phyloP scores from a whole-genome alignment of 352 stramenopile genomes.

The Phytophthora cactorum region DNA sequence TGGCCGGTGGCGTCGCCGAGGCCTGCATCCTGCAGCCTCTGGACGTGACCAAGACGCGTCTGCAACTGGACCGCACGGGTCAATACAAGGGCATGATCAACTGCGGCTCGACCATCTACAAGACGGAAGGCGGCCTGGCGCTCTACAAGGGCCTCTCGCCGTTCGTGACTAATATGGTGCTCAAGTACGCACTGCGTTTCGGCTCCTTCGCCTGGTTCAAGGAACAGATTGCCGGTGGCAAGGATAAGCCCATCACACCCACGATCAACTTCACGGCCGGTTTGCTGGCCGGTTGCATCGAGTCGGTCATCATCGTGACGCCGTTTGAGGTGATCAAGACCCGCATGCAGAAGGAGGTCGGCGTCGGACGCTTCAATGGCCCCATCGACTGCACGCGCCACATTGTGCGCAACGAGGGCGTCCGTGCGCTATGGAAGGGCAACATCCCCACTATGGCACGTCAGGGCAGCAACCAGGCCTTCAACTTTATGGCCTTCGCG shows the following conservation, averaged over 20 bases:
- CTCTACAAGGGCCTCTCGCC: conserved; percentile 89
- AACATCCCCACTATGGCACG: conserved; percentile 96
- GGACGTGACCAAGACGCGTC: conserved; percentile 87
- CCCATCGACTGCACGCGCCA: conserved; percentile 93
- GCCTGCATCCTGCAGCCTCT: conserved; percentile 84
- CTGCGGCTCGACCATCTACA: conserved; percentile 83
- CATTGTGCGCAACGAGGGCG: conserved; percentile 94
- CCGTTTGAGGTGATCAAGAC: conserved; percentile 99
- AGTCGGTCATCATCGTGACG: conserved; percentile 97
- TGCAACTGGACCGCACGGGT: conserved; percentile 78
- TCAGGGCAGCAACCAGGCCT: conserved; percentile 98
- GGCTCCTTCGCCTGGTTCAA: conserved; percentile 89
- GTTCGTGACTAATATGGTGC: conserved; percentile 90
- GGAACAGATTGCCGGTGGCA: conserved; percentile 75
- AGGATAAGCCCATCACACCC: conserved; percentile 73
- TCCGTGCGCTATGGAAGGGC: conserved; percentile 95
- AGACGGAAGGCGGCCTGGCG: conserved; percentile 68
- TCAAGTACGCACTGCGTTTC: conserved; percentile 91
- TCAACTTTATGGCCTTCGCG: conserved; percentile 97
- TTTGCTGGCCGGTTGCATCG: conserved; percentile 92
- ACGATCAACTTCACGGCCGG: conserved; percentile 90
- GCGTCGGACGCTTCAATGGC: conserved; percentile 89
- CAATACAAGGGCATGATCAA: conserved; percentile 90
- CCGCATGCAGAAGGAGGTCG: conserved; percentile 96
- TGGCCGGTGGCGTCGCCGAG: conserved; percentile 87